These are phyloP conservation scores for Austroboletus niveus DNA, from an alignment of 1,284 basidiomycete genomes.

Conservation along the genomic window DNA sequence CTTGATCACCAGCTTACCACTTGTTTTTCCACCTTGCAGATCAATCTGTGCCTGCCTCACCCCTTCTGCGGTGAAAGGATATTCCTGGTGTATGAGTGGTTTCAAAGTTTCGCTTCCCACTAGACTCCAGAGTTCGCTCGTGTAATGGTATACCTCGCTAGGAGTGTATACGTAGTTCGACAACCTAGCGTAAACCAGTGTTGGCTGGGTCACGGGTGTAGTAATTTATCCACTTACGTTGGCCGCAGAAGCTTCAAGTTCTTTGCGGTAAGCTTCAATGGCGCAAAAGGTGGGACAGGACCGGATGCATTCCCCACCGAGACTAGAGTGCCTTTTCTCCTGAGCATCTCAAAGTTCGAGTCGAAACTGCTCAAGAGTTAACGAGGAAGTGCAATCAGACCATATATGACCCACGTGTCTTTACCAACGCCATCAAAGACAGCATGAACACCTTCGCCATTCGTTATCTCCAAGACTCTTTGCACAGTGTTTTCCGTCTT, in stretches of 20 bases:
- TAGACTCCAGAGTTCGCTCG: constrained; percentile 64
- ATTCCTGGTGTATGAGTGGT: constrained; percentile 74
- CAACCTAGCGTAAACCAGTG: constrained; percentile 39
- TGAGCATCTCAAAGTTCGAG: constrained; percentile 77
- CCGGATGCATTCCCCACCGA: constrained; percentile 92
- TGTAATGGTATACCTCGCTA: constrained; percentile 39
- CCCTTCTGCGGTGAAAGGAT: constrained; percentile 82
- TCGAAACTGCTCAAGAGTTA: constrained; percentile 57
- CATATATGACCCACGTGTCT: constrained; percentile 62
- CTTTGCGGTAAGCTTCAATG: constrained; percentile 77
- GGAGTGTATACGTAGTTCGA: constrained; percentile 51
- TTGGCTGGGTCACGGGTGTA: neutral
- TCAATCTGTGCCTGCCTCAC: constrained; percentile 78
- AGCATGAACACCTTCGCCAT: constrained; percentile 81
- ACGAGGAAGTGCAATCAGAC: neutral
- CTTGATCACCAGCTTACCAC: constrained; percentile 82
- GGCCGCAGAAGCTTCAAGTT: constrained; percentile 81
- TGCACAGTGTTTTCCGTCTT: constrained; percentile 67
- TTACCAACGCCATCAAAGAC: constrained; percentile 95
- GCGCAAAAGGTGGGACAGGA: constrained; percentile 67
- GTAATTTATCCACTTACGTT: constrained; percentile 46
- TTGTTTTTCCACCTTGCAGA: constrained; percentile 74
- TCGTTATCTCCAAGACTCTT: constrained; percentile 77
- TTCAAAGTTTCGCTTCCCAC: constrained; percentile 64
- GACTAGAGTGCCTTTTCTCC: constrained; percentile 83